phyloP scores from a whole-genome alignment of 139 green algal species.

The Coccomyxa sp. region DNA sequence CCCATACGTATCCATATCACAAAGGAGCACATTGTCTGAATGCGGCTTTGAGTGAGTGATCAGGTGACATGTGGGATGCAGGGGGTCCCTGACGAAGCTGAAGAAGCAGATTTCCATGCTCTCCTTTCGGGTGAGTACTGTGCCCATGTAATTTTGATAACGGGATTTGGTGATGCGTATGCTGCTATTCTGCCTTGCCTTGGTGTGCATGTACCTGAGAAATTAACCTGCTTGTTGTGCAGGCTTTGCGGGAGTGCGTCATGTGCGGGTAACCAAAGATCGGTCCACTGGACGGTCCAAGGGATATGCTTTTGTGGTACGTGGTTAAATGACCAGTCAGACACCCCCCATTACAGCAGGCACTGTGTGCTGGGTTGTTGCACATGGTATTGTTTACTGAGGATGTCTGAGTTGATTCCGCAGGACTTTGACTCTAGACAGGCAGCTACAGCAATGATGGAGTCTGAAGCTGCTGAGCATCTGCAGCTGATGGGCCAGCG shows the following conservation, averaged over 20 bases:
- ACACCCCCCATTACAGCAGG: not conserved
- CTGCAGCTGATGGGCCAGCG: slow-evolving; percentile 16
- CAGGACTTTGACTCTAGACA: slow-evolving; percentile 51
- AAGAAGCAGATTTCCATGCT: slow-evolving; percentile 21
- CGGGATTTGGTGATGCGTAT: not conserved
- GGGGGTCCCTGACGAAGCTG: slow-evolving; percentile 26
- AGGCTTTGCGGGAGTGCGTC: slow-evolving; percentile 39
- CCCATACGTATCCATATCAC: no score
- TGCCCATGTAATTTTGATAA: not conserved
- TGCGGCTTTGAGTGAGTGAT: no score
- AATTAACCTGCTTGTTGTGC: not conserved
- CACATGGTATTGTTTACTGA: not conserved
- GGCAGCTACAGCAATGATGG: slow-evolving; percentile 51
- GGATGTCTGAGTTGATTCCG: not conserved
- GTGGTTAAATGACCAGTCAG: not conserved
- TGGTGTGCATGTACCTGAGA: no score
- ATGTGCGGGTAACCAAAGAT: slow-evolving; percentile 40
- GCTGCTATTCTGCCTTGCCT: no score
- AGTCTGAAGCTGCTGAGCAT: slow-evolving; percentile 22
- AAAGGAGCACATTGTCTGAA: no score
- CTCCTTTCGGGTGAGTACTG: slow-evolving; percentile 22
- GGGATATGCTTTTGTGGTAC: slow-evolving; percentile 48
- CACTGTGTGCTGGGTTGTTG: not conserved
- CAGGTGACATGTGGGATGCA: slow-evolving; percentile 2
- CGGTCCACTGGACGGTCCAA: slow-evolving; percentile 11